Evolutionary conservation across 2,329 filamentous ascomycete species (phyloP), one percentile per base, ranked within the genome.

Genomic region (Penicillium brasilianum): DNA sequence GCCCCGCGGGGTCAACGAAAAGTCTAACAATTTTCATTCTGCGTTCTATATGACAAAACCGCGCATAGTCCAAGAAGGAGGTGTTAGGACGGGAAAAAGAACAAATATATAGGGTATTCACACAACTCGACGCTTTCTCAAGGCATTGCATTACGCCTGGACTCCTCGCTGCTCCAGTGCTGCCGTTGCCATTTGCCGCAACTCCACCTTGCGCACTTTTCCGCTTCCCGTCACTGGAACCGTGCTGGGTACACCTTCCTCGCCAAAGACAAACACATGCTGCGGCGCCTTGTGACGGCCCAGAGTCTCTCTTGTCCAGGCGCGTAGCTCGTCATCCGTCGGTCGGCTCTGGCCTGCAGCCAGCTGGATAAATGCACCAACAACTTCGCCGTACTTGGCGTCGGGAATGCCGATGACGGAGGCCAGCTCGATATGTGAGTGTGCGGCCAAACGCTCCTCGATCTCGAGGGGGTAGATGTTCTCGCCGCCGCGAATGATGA

Each of bases 401-500:
- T 91, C 85, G 60, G 88, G 86, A 30, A 92, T 80, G 1, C 88
- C 90, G 39, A 91, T 86, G 1, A 92, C 89, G 51, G 90, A 84
- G 14, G 89, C 89, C n/a, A 85, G 80, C 1, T 81, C 74, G 30
- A 92, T 82, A 1, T 82, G 78, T 0, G 87, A 82, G 73, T 92
- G 90, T 1, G 83, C 81, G 49, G 87, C 78, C n/a, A 92, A 81
- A 2, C 89, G 84, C 73, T 91, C 88, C 75, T 92, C 90, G 61
- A 92, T 91, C 72, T 92, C 89, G 22, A 91, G 82, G 1, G 90
- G 90, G 71, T 91, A 90, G 54, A 85, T 84, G 75, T 92, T 92
- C 75, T 91, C 89, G 51, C 89, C 89, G 57, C 89, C 90, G 69
- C 90, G 81, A 62, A 92, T 92, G 60, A 92, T 91, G 37, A 92